Evolutionary conservation across 768 basidiomycete species (phyloP).

Genomic region (Termitomyces bulborhizus): DNA sequence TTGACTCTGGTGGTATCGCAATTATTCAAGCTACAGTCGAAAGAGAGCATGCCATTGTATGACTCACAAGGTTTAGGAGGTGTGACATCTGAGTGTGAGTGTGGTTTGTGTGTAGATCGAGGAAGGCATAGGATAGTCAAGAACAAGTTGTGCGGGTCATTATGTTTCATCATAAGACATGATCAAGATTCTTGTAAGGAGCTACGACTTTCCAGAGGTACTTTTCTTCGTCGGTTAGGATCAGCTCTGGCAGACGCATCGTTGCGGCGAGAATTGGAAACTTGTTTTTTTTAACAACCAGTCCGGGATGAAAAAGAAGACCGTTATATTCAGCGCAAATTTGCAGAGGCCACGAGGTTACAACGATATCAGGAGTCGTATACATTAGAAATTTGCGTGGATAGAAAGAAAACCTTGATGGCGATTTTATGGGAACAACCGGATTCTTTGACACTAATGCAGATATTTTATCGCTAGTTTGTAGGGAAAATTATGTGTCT

Average conservation of each 20-base stretch:
- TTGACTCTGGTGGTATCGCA: neutral
- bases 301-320: neutral
- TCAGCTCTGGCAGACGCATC: conserved; percentile 1
- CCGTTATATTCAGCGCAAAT: too few species aligned
- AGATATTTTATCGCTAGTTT: too few species aligned
- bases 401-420: neutral
- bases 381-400: conserved; percentile 4
- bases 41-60: neutral
- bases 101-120: too few species aligned
- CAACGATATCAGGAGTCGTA: conserved; percentile 4
- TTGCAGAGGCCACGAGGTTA: neutral
- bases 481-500: neutral
- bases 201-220: conserved; percentile 3
- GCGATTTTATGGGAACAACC: neutral
- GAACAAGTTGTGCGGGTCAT: too few species aligned
- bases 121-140: neutral
- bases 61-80: neutral
- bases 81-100: neutral
- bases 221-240: neutral
- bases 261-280: neutral
- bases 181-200: too few species aligned
- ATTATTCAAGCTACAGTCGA: too few species aligned
- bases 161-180: too few species aligned
- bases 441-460: neutral
- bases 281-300: neutral